Percentiles rank a stretch among this genome's conserved stretches.
Evolutionary conservation across 495 filamentous ascomycete genomes (phyloP).

Genomic region (Penicillium robsamsonii): DNA sequence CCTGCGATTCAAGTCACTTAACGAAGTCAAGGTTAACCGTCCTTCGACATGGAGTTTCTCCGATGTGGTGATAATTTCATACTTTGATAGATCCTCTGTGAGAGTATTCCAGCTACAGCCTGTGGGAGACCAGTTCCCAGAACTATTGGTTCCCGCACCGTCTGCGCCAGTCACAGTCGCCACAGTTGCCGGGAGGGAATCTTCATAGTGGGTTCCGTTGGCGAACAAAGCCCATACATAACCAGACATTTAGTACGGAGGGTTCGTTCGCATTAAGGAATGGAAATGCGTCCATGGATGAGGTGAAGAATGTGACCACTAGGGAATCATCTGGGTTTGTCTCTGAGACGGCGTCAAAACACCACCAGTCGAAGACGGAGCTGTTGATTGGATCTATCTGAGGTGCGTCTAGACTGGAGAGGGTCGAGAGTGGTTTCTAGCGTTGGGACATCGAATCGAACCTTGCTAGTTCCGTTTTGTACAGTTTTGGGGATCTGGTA

Average conservation of each 20-base stretch:
- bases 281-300: conserved; percentile 23
- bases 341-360: conserved; percentile 36
- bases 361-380: conserved; percentile 43
- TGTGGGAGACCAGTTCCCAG: conserved; percentile 16
- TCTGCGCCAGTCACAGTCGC: conserved; percentile 14
- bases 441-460: conserved; percentile 16
- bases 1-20: neutral
- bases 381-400: conserved; percentile 28
- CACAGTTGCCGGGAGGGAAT: conserved; percentile 20
- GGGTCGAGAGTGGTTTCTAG: neutral
- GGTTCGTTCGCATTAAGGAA: conserved; percentile 15
- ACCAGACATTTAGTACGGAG: conserved; percentile 24
- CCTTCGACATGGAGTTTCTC: conserved; percentile 19
- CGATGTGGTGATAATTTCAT: conserved; percentile 18
- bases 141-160: neutral
- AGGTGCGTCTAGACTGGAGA: conserved; percentile 30
- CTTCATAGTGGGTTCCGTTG: conserved; percentile 22
- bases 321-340: conserved; percentile 20
- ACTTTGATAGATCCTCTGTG: conserved; percentile 12
- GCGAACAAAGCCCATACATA: conserved; percentile 28
- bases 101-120: conserved; percentile 20
- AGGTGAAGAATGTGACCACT: conserved; percentile 31
- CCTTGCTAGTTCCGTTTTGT: conserved; percentile 14
- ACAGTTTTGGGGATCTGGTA: conserved; percentile 18
- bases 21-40: conserved; percentile 14